phyloP scores from a whole-genome alignment of 768 basidiomycete genomes.

The Arthromyces matolae region DNA sequence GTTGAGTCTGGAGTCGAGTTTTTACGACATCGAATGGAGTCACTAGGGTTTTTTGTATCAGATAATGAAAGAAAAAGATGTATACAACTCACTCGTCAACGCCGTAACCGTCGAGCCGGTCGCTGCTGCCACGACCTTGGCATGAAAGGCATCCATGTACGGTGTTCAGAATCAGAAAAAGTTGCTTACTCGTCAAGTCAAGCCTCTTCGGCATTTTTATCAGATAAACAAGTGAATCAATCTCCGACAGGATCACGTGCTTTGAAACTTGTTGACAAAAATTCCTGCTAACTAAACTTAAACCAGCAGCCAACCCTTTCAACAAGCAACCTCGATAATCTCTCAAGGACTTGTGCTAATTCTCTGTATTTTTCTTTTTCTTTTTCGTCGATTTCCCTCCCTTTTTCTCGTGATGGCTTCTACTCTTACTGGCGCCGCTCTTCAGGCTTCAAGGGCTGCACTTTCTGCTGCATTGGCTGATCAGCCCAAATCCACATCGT shows the following conservation, averaged over 20 bases:
- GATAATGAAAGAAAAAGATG: neutral
- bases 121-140: conserved; percentile 78
- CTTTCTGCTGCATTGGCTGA: conserved; percentile 71
- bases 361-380: too few species aligned
- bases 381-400: neutral
- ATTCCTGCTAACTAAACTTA: conserved; percentile 4
- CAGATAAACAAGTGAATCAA: conserved; percentile 27
- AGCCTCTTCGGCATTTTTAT: too few species aligned
- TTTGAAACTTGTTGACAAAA: conserved; percentile 16
- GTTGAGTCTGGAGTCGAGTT: conserved; percentile 92
- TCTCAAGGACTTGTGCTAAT: too few species aligned
- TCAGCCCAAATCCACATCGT: conserved; percentile 26
- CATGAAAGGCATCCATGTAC: conserved; percentile 68
- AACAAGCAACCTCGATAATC: conserved; percentile 11
- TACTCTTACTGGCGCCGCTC: conserved; percentile 56
- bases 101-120: conserved; percentile 79
- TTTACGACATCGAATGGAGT: conserved; percentile 99
- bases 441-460: conserved; percentile 79
- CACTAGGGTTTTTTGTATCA: conserved; percentile 67
- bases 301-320: conserved; percentile 9
- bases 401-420: conserved; percentile 36
- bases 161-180: too few species aligned
- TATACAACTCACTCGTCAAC: conserved; percentile 62
- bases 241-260: conserved; percentile 17
- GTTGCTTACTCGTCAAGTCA: too few species aligned